Evolutionary conservation across 805 yeast species (phyloP).

Genomic region (Ogataea populi-albae): DNA sequence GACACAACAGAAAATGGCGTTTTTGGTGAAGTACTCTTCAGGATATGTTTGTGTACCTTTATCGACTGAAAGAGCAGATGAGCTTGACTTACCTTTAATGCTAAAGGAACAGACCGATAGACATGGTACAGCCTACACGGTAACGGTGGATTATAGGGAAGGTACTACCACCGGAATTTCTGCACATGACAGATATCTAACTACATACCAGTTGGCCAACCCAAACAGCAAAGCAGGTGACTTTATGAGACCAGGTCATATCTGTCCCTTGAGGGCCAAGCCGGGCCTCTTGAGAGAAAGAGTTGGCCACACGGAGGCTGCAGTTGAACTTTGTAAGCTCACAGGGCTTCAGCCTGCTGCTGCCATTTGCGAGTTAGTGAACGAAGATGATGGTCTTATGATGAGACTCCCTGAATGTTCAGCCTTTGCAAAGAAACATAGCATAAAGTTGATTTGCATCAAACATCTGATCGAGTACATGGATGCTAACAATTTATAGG

Average conservation of each 20-base stretch:
- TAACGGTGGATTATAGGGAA: slow-evolving; percentile 79
- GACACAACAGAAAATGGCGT: slow-evolving; percentile 89
- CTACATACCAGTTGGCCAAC: slow-evolving; percentile 70
- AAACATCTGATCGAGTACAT: slow-evolving; percentile 65
- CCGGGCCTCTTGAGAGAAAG: slow-evolving; percentile 79
- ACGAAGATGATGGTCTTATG: slow-evolving; percentile 93
- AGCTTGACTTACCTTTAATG: slow-evolving; percentile 78
- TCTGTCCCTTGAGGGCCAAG: slow-evolving; percentile 87
- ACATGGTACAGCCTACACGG: slow-evolving; percentile 96
- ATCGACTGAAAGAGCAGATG: slow-evolving; percentile 72
- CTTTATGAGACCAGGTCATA: slow-evolving; percentile 90
- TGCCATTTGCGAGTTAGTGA: slow-evolving; percentile 90
- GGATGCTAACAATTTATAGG: slow-evolving; percentile 21
- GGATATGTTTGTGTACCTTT: slow-evolving; percentile 96
- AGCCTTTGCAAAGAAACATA: slow-evolving; percentile 58
- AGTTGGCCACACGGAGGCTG: slow-evolving; percentile 97
- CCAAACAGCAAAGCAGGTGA: slow-evolving; percentile 54
- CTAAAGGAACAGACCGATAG: slow-evolving; percentile 63
- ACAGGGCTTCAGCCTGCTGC: slow-evolving; percentile 83
- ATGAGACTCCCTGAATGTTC: slow-evolving; percentile 88
- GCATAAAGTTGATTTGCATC: slow-evolving; percentile 73
- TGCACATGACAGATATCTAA: slow-evolving; percentile 88
- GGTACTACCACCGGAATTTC: slow-evolving; percentile 98
- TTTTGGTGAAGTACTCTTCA: slow-evolving; percentile 78
- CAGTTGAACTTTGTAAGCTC: slow-evolving; percentile 78